Base-by-base conservation (phyloP, 1,284 basidiomycete genomes). In the Heterobasidion parviporum region DNA sequence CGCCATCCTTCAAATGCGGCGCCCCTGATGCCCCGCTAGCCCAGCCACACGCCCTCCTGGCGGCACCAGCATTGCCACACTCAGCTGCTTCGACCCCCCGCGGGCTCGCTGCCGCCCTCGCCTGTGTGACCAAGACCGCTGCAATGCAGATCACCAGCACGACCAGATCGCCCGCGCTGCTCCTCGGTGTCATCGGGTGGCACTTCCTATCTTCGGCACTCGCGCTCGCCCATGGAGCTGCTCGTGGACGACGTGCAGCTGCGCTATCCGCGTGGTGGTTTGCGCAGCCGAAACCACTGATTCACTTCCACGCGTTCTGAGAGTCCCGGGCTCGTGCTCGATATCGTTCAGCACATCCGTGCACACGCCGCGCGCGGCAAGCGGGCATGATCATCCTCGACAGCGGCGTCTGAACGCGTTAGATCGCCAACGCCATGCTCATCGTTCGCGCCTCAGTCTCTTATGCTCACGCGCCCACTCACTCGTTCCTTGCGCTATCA, bases 341-440 rank as follows among this genome's bases (percentile, higher is more conserved):
- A 99, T 68, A 95, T 99, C 59, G 96, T 98, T 10, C 82, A 84
- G 62, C 97, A 99, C 68, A 98, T 99, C 57, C 86, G 96, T 47
- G 76, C 83, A 32, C 74, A 99, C 82, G 98, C 57, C 87, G 83
- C 63, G 88, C 94, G 35, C 87, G 84, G 62, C 96, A 95, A 71
- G 97, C 97, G 6, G 97, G 97, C 2, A 99, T 99, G 93, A 95
- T 99, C 65, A 87, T 99, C 56, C 82, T 99, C 7, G 97, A 97
- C 12, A 97, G 97, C 14, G 97, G 97, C 1, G 96, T 99, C 8
- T 98, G 96, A 78, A 99, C 99, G 72, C 97, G 99, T 69, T 97
- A 99, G 68, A 98, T 99, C 57, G 95, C 95, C 15, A 99, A 99
- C 67, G 95, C 96, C 1, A 98, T 99, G 97, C 76, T 99, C 20